Evolutionary conservation across 495 filamentous ascomycete genomes (phyloP), one percentile per base, ranked within the genome.

Genomic region (Amniculicola lignicola): DNA sequence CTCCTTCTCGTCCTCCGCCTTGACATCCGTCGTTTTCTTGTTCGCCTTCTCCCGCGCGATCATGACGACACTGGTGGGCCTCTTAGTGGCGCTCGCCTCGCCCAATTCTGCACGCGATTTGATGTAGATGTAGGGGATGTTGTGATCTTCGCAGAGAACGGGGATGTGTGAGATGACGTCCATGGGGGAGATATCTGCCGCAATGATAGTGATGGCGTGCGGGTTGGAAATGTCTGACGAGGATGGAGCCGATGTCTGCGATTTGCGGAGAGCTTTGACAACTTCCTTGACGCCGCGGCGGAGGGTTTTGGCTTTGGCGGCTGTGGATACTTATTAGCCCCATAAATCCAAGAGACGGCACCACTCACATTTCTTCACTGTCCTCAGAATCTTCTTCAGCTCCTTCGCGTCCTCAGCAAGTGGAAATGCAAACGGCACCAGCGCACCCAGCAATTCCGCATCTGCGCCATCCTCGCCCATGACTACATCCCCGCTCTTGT

Each of bases 261-360:
- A 87, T 75, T 96, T 95, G 72, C 91, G 88, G 64, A 99, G 85
- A 18, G 89, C 82, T 77, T 99, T 99, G 75, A 96, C 89, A 69
- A 93, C 89, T 75, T 99, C 93, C 75, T 97, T 97, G 36, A 97
- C 92, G 73, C 93, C 93, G 66, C 94, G 91, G 74, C 92, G 90
- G 72, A 99, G 86, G 53, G 86, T 83, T 75, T 90, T 93, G 75
- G 87, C 81, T 74, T 94, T 95, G 54, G 90, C 88, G 45, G 89
- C 92, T 97, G 69, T 39, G n/a, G 16, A 50, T 37, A 48, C 31
- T 11, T 51, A 15, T 9, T 9, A 41, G 12, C 14, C 10, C 14
- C 18, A 22, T 37, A 16, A 10, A 18, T 4, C 4, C 4, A 23
- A 3, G 21, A 6, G 15, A 3, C 10, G 29, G 35, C n/a, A n/a